Percentiles rank a stretch among this genome's conserved stretches.
Evolutionary conservation across 495 filamentous ascomycete species (phyloP).

Genomic region (Terfezia boudieri): DNA sequence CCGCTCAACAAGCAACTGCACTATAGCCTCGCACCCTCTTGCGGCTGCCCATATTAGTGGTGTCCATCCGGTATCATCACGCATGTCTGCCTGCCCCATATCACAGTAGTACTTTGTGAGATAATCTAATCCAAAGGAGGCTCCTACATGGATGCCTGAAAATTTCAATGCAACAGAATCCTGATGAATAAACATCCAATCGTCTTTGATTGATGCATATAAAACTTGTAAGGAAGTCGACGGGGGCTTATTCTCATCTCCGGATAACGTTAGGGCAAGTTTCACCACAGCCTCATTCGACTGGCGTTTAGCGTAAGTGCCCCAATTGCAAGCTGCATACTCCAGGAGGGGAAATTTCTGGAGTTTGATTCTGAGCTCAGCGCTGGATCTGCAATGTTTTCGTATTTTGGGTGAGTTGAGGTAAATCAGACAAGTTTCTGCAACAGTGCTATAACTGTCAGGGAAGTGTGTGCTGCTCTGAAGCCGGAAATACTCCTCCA

Average conservation of each 20-base stretch:
- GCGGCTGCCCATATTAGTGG: conserved; percentile 16
- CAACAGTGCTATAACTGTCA: background rate
- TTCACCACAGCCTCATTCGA: background rate
- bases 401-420: background rate
- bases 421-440: background rate
- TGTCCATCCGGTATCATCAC: conserved; percentile 3
- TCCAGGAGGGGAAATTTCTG: background rate
- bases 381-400: background rate
- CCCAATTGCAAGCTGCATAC: background rate
- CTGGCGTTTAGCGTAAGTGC: background rate
- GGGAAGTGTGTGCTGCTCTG: background rate
- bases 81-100: background rate
- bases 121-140: background rate
- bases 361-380: background rate
- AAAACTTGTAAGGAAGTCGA: background rate
- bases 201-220: background rate
- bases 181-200: background rate
- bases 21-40: conserved; percentile 11
- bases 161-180: background rate
- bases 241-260: background rate
- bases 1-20: conserved; percentile 10
- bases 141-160: background rate
- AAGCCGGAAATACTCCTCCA: background rate
- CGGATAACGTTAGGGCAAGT: background rate
- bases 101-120: background rate